Evolutionary conservation across 352 stramenopile genomes (phyloP), one percentile per base, ranked within the genome.

Genomic region (Phytophthora syringae): DNA sequence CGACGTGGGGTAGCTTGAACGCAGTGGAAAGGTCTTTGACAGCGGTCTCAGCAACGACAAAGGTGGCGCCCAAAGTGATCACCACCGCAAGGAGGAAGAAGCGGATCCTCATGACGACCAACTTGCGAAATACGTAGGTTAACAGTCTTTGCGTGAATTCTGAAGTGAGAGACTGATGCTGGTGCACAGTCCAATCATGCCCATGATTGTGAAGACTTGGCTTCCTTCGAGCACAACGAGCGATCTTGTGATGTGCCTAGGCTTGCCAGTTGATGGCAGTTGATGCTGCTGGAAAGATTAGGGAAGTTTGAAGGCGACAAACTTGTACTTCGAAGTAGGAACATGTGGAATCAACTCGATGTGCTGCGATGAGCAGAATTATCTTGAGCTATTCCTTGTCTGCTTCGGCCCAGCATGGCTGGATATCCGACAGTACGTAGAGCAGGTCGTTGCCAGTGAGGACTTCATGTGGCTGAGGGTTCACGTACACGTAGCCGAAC

Each of bases 401-500:
- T 43, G 51, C 13, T n/a, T 68, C 67, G 7, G 76, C 79, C 84
- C 86, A 94, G 45, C 76, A 86, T 0, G 86, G 86, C 65, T 94
- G 86, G 39, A 92, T 92, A 37, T 88, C 80, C 20, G 82, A 89
- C 12, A 94, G 76, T 22, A 94, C 84, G 52, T 94, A 94, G 16
- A 94, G 78, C 59, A 94, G 48, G 54, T 94, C 86, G 57, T 94
- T 91, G 20, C 84, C 84, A 9, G 77, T 82, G 37, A 94, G 64
- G 9, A 90, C 49, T 36, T 94, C 86, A 21, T 77, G 61, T 12
- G 86, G 79, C 42, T 89, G 78, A 21, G 86, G 86, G 60, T 92
- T 94, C 56, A 91, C 82, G 58, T 92, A 94, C 45, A 92, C 84
- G 53, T 90, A 94, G 7, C 86, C 86, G 36, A 89, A 94, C 0